Evolutionary conservation across 2,329 filamentous ascomycete genomes (phyloP), one percentile per base, ranked within the genome.

Genomic region (Cytospora chrysosperma): DNA sequence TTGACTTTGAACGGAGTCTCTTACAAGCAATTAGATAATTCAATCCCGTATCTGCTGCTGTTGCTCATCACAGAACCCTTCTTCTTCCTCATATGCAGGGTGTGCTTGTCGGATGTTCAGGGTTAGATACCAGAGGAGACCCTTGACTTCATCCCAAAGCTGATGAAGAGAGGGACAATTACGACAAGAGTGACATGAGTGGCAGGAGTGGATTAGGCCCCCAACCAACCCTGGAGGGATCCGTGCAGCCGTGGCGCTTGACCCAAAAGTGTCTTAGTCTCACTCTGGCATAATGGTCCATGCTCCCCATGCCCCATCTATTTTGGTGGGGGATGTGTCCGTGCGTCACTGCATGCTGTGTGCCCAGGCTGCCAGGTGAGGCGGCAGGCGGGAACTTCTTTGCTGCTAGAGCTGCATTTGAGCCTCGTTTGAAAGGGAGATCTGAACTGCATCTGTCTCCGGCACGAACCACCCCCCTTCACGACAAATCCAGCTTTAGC

Each of bases 1-100:
- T 82, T 53, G 77, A 84, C 62, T 84, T 89, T 69, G 75, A 78
- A 67, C 71, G 73, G 59, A 88, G 73, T 68, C 60, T 71, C 15
- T 67, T 75, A 27, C 56, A 69, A n/a, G 61, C 55, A n/a, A 60
- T 67, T 34, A 15, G 53, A 3, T 47, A 59, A 30, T 19, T 10
- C 24, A 43, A 40, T 50, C 2, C 7, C 2, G 6, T 24, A 24
- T 10, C 43, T 13, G n/a, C 2, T 10, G 7, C 10, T 24, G 7
- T n/a, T 43, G 43, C 9, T 24, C 43, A 13, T 24, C 43, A 24
- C 9, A 5, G 9, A 21, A 3, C 10, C n/a, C 8, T 12, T 43
- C 10, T 24, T n/a, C n/a, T 24, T 13, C 9, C 6, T 34, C 15
- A 15, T 34, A n/a, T 15, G 9, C 12, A 10, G 12, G 15, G 32